Conservation (phyloP, 2,329 filamentous ascomycete genomes). For the Diaporthe vexans region DNA sequence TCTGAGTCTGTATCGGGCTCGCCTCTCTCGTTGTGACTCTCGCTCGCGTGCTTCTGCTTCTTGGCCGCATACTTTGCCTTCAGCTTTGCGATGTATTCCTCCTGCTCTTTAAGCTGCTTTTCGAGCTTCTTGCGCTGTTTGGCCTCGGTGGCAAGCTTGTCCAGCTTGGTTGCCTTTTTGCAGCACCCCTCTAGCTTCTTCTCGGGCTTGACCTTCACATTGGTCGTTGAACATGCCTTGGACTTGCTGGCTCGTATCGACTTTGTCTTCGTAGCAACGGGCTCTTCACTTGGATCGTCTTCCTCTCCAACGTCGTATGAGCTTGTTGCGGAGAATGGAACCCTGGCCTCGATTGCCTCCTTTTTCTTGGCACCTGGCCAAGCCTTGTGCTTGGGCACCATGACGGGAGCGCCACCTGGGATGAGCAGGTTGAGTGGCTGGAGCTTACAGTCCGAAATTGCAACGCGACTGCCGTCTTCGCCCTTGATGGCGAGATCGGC, state of each 20-base stretch:
- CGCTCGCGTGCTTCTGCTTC: neutral
- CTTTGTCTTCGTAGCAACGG: neutral
- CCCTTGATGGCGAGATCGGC: conserved; percentile 24
- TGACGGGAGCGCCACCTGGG: conserved; percentile 36
- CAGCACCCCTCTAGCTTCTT: conserved; percentile 15
- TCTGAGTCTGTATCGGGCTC: neutral
- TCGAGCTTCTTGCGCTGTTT: conserved; percentile 28
- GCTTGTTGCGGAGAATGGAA: neutral
- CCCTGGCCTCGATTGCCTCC: neutral
- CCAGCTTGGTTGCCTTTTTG: conserved; percentile 30
- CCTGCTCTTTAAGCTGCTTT: conserved; percentile 22
- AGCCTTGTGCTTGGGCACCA: conserved; percentile 37
- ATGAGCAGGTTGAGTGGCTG: conserved; percentile 40
- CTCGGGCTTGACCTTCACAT: conserved; percentile 16
- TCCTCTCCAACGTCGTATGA: conserved; percentile 26
- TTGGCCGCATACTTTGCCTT: conserved; percentile 19
- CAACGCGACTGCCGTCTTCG: conserved; percentile 17
- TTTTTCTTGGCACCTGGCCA: conserved; percentile 30
- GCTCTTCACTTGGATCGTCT: conserved; percentile 1
- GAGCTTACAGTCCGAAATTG: conserved; percentile 34
- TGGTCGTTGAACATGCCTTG: neutral
- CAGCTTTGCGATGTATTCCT: conserved; percentile 35
- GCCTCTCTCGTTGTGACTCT: neutral
- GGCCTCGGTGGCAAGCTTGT: conserved; percentile 31
- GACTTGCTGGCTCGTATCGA: conserved; percentile 27